Evolutionary conservation across 1,284 basidiomycete species (phyloP), one percentile per base, ranked within the genome.

Genomic region (Cryptococcus depauperatus): DNA sequence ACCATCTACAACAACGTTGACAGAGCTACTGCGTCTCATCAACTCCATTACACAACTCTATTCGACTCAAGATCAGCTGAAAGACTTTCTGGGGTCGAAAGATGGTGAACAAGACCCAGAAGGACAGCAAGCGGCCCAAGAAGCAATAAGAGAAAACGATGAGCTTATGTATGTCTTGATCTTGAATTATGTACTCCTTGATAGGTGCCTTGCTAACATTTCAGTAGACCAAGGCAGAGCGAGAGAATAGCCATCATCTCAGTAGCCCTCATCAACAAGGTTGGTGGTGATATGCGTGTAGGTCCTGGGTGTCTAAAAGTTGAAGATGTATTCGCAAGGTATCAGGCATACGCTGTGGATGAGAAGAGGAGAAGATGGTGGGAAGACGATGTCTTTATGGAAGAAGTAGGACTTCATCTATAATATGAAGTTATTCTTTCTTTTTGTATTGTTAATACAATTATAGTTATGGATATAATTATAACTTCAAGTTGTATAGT

Each of bases 21-120:
- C 65, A 88, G 85, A 89, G 64, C 84, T 88, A 41, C 66, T 77
- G 25, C 78, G 86, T 37, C 73, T 89, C 14, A 77, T 80, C 54
- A 82, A 85, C 59, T 88, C 85, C 9, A 67, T 89, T 40, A 54
- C 66, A 30, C 82, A 80, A 55, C 70, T 89, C 32, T 71, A 69
- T 48, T 69, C 74, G 40, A 84, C 85, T 3, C 85, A 88, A 61
- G 59, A 67, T 3, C 73, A 79, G 44, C 69, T 89, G 18, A 60
- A 69, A 34, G 74, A 76, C 37, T 75, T 75, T 46, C 59, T 80
- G 30, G 40, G 42, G 9, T 55, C 52, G 5, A 52, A 57, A 27
- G 58, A 59, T 26, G 66, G 64, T 52, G 58, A 73, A 2, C 56
- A 52, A 21, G 65, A 76, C 25, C 76, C 75, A 8, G 56, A 74